Evolutionary conservation across 331 rosid species (phyloP).

Genomic region (Pyracantha coccinea): DNA sequence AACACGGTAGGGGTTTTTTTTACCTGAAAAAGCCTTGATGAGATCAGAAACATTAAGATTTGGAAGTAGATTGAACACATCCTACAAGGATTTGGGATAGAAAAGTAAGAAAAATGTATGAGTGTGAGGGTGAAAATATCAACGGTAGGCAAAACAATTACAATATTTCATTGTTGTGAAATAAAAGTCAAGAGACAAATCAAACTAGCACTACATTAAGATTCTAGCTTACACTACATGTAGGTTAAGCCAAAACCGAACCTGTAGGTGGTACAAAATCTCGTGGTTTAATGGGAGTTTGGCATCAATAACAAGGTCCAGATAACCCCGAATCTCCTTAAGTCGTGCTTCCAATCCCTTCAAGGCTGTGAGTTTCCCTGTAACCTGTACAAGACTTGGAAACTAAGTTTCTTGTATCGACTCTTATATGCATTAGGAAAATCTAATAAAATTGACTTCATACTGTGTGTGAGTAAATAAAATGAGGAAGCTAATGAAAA

Average conservation of each 20-base stretch:
- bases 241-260: neutral
- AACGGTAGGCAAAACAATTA: neutral
- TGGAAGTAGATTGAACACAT: conserved; percentile 46
- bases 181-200: too few relatives aligned
- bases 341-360: conserved; percentile 48
- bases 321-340: conserved; percentile 37
- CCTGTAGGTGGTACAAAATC: conserved; percentile 53
- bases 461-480: too few relatives aligned
- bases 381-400: conserved; percentile 26
- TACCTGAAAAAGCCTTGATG: conserved; percentile 49
- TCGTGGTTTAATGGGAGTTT: conserved; percentile 49
- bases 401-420: neutral
- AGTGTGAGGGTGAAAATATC: neutral
- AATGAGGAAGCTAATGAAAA: neutral
- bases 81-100: conserved; percentile 24
- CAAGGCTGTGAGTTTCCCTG: conserved; percentile 47
- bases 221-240: neutral
- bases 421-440: neutral
- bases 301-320: conserved; percentile 43
- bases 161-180: too few relatives aligned
- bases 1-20: neutral
- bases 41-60: conserved; percentile 44
- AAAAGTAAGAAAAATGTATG: neutral
- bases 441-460: neutral
- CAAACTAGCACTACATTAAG: neutral